Evolutionary conservation across 176 grass and related monocot genomes (phyloP), one percentile per base, ranked within the genome.

Genomic region (Zizania latifolia): DNA sequence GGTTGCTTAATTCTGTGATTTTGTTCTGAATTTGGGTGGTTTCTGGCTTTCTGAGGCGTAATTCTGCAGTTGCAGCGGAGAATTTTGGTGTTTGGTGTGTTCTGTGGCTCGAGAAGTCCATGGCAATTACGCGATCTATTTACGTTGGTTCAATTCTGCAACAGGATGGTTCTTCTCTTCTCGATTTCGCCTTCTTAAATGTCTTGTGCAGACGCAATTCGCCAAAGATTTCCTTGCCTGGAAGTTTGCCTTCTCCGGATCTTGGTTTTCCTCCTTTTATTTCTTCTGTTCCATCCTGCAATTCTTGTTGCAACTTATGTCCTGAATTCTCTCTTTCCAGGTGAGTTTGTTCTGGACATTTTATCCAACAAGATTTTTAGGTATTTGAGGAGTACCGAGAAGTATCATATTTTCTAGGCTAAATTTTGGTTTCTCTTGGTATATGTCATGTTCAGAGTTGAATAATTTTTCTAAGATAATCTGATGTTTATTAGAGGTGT

Each of bases 91-190:
- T 39, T 24, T 3, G 23, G 72, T 21, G 16, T 19, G 59, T 73
- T 66, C 19, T 17, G 58, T 38, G 22, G 37, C 26, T 71, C 0
- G n/a, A 39, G n/a, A 55, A 36, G 44, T 44, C 26, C 44, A 44
- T 28, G 62, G 11, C 39, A 80, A 5, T 62, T 13, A n/a, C 48
- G 31, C 8, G 1, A n/a, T 13, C 32, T 19, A 9, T 68, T 74
- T 48, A 73, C 53, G 36, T 40, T 16, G 2, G 33, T 36, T 46
- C 26, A 82, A 82, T 72, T 87, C 41, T 50, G 67, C 57, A 34
- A 29, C 1, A 29, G 19, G 73, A 59, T n/a, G 32, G 19, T 4
- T 63, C 44, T 55, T 54, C 27, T 9, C 35, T 57, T 41, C 74
- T 72, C 46, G 67, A 66, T 77, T 87, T 58, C 4, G 46, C 8